These are phyloP conservation scores for Pichia paraexigua DNA, from an alignment of 805 yeast species.

Conservation along the genomic window DNA sequence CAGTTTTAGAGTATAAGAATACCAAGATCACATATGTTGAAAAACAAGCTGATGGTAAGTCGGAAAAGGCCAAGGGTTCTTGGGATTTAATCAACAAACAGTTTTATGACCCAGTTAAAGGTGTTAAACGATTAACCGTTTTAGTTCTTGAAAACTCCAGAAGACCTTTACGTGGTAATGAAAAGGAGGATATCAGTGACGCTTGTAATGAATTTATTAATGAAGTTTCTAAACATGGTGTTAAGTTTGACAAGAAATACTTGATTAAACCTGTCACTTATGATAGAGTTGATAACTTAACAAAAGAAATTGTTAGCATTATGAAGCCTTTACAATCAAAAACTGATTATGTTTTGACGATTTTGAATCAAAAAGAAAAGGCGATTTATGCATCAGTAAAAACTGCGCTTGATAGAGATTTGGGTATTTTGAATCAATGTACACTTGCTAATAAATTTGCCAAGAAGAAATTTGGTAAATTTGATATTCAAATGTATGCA, in stretches of 20 bases:
- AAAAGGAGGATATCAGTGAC: constrained; percentile 9
- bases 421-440: constrained; percentile 26
- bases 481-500: constrained; percentile 24
- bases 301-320: constrained; percentile 10
- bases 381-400: constrained; percentile 23
- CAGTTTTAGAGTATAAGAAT: constrained; percentile 16
- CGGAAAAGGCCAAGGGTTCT: constrained; percentile 18
- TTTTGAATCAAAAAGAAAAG: constrained; percentile 19
- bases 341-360: constrained; percentile 19
- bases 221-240: constrained; percentile 17
- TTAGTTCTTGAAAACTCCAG: constrained; percentile 12
- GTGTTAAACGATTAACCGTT: constrained; percentile 11
- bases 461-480: constrained; percentile 17
- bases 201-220: constrained; percentile 14
- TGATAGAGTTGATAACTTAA: constrained; percentile 9
- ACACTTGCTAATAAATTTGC: constrained; percentile 22
- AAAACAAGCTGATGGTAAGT: constrained; percentile 18
- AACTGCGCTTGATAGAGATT: constrained; percentile 20
- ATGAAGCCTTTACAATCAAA: constrained; percentile 14
- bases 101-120: constrained; percentile 14
- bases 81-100: constrained; percentile 18
- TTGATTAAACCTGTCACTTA: constrained; percentile 7
- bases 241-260: constrained; percentile 11
- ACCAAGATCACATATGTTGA: constrained; percentile 13
- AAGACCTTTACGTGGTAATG: constrained; percentile 13